These are phyloP conservation scores for Aspergillus incahuasiensis DNA, from an alignment of 495 filamentous ascomycete genomes.

Conservation along the genomic window DNA sequence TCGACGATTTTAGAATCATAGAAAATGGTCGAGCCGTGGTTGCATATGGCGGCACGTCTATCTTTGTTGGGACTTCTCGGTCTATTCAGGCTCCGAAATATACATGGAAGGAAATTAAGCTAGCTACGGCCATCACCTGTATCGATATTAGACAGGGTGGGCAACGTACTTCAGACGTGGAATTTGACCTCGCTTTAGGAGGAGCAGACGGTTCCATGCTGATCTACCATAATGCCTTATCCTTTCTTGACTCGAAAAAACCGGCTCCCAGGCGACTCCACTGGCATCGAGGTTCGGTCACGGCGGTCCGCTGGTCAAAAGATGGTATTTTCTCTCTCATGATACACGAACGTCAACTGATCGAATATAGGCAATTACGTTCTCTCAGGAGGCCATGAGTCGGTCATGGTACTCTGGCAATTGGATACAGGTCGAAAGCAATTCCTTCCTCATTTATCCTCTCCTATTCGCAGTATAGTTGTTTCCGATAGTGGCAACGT, in stretches of 20 bases:
- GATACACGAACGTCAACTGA: conserved; percentile 1
- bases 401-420: conserved; percentile 93
- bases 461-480: conserved; percentile 74
- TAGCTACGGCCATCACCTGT: conserved; percentile 31
- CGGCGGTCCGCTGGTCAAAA: conserved; percentile 76
- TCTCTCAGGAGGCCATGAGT: conserved; percentile 87
- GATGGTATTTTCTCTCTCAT: conserved; percentile 61
- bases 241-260: too few species aligned
- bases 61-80: conserved; percentile 31
- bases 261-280: conserved; percentile 55
- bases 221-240: conserved; percentile 67
- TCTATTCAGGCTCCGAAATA: conserved; percentile 14
- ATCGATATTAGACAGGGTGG: conserved; percentile 27
- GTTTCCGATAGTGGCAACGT: conserved; percentile 74
- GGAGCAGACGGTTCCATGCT: conserved; percentile 68
- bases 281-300: conserved; percentile 85
- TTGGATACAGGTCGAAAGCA: conserved; percentile 76
- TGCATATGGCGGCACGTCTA: conserved; percentile 30
- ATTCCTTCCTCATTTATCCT: conserved; percentile 81
- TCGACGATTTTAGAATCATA: conserved; percentile 31
- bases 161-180: too few species aligned
- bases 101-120: conserved; percentile 47
- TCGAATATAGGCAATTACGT: conserved; percentile 80
- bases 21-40: conserved; percentile 32
- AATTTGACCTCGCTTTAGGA: conserved; percentile 69